Evolutionary conservation across 805 yeast species (phyloP), one percentile per base, ranked within the genome.

Genomic region (Komagataella mondaviorum): DNA sequence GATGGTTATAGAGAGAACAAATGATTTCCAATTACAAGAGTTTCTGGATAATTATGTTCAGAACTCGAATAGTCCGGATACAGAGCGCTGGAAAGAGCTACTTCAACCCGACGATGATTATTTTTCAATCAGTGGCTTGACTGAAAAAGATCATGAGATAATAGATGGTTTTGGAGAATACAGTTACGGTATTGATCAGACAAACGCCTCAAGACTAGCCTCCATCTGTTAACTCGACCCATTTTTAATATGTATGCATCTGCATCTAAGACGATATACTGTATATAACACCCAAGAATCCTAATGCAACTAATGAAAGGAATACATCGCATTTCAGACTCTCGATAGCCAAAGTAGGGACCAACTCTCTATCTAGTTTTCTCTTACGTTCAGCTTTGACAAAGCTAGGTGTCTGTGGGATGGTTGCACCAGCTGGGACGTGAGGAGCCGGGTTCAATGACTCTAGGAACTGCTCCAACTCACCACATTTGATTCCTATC

Each of bases 381-480:
- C 72, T 58, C 49, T 71, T 73, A 57, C 67, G 72, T 24, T 71
- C 53, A 1, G 78, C 78, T 55, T 73, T 73, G 60, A 74, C 63
- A 54, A 70, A 75, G 54, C 71, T 69, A 16, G 72, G 73, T 16
- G 81, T 80, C 48, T 66, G 64, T 54, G 74, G 71, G 56, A 68
- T 64, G 43, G 63, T 66, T 45, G 74, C 77, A 18, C 83, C 83
- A 10, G 55, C 51, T 46, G 90, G 90, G 50, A 82, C 61, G 52
- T 83, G 72, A 12, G 65, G 65, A 39, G 65, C 61, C 55, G 90
- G 93, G 63, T 81, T 80, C 76, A 85, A 73, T 49, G 73, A 71
- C 63, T 91, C 96, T 60, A 91, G 82, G 66, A 80, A 85, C 70
- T 87, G 96, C 61, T 88, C 96, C 56, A 93, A 80, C 66, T 86